phyloP scores from a whole-genome alignment of 768 basidiomycete species.

The Trametes coccinea region DNA sequence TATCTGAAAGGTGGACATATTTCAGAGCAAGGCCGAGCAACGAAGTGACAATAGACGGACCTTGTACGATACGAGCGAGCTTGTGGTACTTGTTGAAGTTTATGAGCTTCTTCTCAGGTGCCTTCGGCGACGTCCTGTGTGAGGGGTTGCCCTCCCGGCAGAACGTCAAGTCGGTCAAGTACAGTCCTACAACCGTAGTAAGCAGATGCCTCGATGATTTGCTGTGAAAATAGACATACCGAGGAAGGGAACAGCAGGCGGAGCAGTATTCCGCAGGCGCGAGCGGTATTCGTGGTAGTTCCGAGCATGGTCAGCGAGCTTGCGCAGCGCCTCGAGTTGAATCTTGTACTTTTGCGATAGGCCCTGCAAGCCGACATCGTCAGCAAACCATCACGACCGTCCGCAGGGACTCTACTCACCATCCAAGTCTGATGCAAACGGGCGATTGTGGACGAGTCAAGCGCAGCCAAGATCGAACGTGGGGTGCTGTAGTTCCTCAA shows the following conservation, averaged over 20 bases:
- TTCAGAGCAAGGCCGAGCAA: too few species aligned
- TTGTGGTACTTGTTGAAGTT: conserved; percentile 98
- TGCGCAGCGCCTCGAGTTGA: conserved; percentile 77
- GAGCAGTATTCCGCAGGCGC: conserved; percentile 81
- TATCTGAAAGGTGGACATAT: too few species aligned
- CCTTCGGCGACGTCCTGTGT: conserved; percentile 74
- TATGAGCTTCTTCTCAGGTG: conserved; percentile 75
- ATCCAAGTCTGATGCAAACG: conserved; percentile 92
- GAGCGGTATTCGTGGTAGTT: conserved; percentile 92
- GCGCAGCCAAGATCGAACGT: conserved; percentile 87
- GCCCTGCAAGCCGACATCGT: conserved; percentile 47
- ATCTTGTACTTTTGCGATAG: conserved; percentile 82
- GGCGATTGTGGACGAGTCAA: conserved; percentile 94
- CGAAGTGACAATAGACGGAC: conserved; percentile 42
- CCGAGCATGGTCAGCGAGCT: conserved; percentile 86
- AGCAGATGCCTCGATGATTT: conserved; percentile 11
- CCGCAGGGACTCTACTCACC: conserved; percentile 47
- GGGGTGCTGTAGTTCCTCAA: conserved; percentile 92
- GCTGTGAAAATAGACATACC: conserved; percentile 48
- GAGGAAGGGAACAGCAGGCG: conserved; percentile 94
- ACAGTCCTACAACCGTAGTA: conserved; percentile 54
- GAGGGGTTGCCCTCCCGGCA: conserved; percentile 94
- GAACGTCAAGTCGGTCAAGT: conserved; percentile 92
- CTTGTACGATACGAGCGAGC: conserved; percentile 81
- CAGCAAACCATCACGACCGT: background rate